Conservation (phyloP, 1,284 basidiomycete genomes). For the Irpex rosettiformis region DNA sequence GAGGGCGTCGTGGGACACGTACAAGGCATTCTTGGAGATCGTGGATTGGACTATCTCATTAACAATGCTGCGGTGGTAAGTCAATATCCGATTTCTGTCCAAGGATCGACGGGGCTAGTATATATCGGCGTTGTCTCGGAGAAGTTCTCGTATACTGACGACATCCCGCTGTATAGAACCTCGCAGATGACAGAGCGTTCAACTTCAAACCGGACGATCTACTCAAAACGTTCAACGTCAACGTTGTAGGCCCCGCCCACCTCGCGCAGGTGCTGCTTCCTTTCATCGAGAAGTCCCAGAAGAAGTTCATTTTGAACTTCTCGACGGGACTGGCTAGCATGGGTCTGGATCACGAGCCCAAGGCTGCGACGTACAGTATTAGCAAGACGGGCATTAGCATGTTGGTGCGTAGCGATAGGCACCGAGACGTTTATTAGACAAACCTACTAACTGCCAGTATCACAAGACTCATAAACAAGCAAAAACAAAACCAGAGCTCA, state of each 20-base stretch:
- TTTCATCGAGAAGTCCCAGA: constrained; percentile 27
- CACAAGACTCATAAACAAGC: constrained; percentile 32
- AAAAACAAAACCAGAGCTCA: constrained; percentile 23
- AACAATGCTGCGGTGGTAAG: constrained; percentile 39
- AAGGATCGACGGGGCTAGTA: not conserved
- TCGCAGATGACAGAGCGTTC: constrained; percentile 25
- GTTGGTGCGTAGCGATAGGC: constrained; percentile 22
- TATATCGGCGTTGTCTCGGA: not conserved
- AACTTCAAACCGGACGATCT: constrained; percentile 20
- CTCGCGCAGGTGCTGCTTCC: constrained; percentile 30
- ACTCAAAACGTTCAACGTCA: constrained; percentile 23
- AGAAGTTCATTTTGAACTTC: constrained; percentile 35
- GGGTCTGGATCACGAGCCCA: constrained; percentile 19
- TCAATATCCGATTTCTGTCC: not conserved
- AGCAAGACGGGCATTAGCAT: constrained; percentile 30
- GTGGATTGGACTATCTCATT: constrained; percentile 35
- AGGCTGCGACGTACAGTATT: constrained; percentile 26
- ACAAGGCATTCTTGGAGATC: constrained; percentile 25
- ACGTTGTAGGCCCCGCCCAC: constrained; percentile 33
- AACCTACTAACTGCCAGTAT: not conserved
- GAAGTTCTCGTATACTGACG: constrained; percentile 5
- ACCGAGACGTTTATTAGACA: not conserved
- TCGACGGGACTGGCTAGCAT: constrained; percentile 31
- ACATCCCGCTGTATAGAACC: constrained; percentile 19
- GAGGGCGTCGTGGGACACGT: constrained; percentile 23